These are phyloP conservation scores for Pseudogymnoascus sp. DNA, from an alignment of 2,329 filamentous ascomycete genomes.

Conservation along the genomic window DNA sequence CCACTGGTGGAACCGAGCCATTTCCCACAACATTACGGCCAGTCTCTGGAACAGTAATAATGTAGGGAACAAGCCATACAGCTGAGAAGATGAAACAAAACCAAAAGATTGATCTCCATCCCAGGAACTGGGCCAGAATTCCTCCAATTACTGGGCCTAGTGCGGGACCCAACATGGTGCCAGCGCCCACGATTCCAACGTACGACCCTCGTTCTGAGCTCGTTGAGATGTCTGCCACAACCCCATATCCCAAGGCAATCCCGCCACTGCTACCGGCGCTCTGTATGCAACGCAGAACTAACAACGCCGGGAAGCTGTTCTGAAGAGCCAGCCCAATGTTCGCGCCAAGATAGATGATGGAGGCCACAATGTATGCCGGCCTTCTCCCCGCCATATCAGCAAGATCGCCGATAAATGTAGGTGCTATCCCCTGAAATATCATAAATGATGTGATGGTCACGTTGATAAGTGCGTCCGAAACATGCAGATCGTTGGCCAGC, in stretches of 20 bases:
- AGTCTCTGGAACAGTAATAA: conserved; percentile 15
- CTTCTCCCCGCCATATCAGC: conserved; percentile 43
- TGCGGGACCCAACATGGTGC: conserved; percentile 41
- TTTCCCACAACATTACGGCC: conserved; percentile 31
- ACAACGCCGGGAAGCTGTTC: conserved; percentile 33
- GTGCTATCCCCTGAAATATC: conserved; percentile 5
- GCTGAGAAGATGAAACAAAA: conserved; percentile 32
- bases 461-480: conserved; percentile 10
- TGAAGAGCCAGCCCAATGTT: conserved; percentile 43
- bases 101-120: conserved; percentile 40
- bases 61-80: background rate
- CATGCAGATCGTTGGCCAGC: background rate
- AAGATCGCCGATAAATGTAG: conserved; percentile 6
- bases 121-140: conserved; percentile 34
- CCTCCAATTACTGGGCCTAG: conserved; percentile 38
- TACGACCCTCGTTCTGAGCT: conserved; percentile 63
- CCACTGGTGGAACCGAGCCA: conserved; percentile 44
- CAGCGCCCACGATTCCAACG: conserved; percentile 49
- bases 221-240: conserved; percentile 63
- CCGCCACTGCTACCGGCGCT: conserved; percentile 37
- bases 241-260: conserved; percentile 60
- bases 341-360: conserved; percentile 41
- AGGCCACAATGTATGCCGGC: conserved; percentile 42
- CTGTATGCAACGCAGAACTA: conserved; percentile 3
- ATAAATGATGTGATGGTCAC: conserved; percentile 10